phyloP scores from a whole-genome alignment of 352 stramenopile species.

The Phytophthora multivora region DNA sequence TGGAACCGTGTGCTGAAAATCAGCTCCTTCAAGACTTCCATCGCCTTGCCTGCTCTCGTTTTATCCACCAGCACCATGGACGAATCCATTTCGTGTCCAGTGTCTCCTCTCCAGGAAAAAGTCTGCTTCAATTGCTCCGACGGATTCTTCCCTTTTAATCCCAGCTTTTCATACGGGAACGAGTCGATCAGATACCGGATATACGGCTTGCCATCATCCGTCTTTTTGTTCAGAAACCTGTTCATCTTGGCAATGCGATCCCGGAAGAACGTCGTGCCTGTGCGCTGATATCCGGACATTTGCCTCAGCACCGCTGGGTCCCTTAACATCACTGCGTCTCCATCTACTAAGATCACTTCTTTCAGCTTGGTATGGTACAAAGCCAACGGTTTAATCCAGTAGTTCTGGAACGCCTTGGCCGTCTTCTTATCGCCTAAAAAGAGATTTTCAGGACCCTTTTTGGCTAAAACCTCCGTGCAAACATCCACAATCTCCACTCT shows the following conservation, averaged over 20 bases:
- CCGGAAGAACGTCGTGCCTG: slow-evolving; percentile 71
- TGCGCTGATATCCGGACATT: slow-evolving; percentile 44
- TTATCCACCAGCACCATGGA: slow-evolving; percentile 64
- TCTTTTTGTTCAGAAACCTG: slow-evolving; percentile 36
- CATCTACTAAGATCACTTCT: slow-evolving; percentile 61
- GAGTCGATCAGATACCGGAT: slow-evolving; percentile 44
- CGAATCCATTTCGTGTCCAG: slow-evolving; percentile 61
- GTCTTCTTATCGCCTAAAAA: slow-evolving; percentile 28
- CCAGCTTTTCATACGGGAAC: slow-evolving; percentile 55
- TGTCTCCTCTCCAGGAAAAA: slow-evolving; percentile 43
- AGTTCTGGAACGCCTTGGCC: slow-evolving; percentile 51
- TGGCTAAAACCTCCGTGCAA: slow-evolving; percentile 46
- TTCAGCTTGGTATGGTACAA: slow-evolving; percentile 54
- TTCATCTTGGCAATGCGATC: slow-evolving; percentile 55
- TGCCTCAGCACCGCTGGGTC: slow-evolving; percentile 44
- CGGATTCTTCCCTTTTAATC: slow-evolving; percentile 26
- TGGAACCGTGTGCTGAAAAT: slow-evolving; percentile 48
- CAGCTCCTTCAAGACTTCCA: slow-evolving; percentile 50
- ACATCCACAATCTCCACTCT: slow-evolving; percentile 71
- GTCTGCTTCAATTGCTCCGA: slow-evolving; percentile 48
- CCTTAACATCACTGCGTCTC: slow-evolving; percentile 51
- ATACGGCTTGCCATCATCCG: slow-evolving; percentile 36
- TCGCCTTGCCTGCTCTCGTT: slow-evolving; percentile 31
- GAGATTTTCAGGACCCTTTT: slow-evolving; percentile 29
- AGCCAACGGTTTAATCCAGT: slow-evolving; percentile 67